phyloP scores from a whole-genome alignment of 176 grass and related monocot species.

The Paspalum vaginatum region DNA sequence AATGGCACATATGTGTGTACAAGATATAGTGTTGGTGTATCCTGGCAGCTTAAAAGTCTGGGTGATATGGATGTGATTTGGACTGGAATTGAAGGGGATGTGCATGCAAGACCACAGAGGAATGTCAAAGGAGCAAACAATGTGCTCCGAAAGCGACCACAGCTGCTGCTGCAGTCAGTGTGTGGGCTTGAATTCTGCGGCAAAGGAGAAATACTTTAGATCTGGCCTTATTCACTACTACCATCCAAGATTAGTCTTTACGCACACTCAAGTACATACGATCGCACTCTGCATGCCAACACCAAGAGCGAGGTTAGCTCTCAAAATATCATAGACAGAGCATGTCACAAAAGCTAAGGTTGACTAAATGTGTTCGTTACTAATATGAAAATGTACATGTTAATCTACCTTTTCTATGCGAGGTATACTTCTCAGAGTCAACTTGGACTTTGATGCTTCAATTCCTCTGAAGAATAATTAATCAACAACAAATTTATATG shows the following conservation, averaged over 20 bases:
- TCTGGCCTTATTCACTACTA: constrained; percentile 48
- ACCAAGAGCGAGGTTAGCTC: background rate
- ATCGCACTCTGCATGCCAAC: background rate
- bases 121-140: constrained; percentile 49
- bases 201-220: constrained; percentile 23
- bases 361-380: background rate
- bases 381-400: background rate
- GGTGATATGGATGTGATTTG: constrained; percentile 50
- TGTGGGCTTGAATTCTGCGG: constrained; percentile 37
- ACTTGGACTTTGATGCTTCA: background rate
- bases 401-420: background rate
- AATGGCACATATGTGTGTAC: background rate
- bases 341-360: background rate
- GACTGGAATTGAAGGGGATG: constrained; percentile 43
- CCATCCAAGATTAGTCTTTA: constrained; percentile 56
- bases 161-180: constrained; percentile 1
- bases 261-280: constrained; percentile 36
- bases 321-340: background rate
- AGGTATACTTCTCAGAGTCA: background rate
- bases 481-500: background rate
- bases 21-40: constrained; percentile 30
- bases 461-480: background rate
- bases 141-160: constrained; percentile 38
- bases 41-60: constrained; percentile 1
- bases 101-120: constrained; percentile 42